Evolutionary conservation across 305 asterid species (phyloP).

Genomic region (Fraxinus dipetala): DNA sequence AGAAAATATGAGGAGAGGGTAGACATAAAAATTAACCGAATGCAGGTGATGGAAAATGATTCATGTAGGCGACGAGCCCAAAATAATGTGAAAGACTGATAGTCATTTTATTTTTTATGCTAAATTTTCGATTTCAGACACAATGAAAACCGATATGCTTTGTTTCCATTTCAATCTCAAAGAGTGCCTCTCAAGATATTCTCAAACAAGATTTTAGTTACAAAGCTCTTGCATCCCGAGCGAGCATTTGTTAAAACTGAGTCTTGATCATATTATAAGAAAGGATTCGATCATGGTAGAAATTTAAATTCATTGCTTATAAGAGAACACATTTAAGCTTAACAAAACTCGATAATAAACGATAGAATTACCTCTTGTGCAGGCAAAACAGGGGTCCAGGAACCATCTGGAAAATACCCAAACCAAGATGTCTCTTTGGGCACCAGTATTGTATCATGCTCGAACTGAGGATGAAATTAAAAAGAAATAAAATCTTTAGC

Average conservation of each 20-base stretch:
- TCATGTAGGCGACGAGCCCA: neutral
- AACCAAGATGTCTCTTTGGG: slow-evolving; percentile 87
- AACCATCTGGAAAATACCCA: slow-evolving; percentile 83
- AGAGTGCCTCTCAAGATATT: neutral
- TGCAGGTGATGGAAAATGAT: neutral
- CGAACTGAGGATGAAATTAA: slow-evolving; percentile 45
- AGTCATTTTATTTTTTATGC: neutral
- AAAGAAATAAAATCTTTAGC: slow-evolving; percentile 7
- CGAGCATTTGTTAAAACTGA: neutral
- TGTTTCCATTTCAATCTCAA: neutral
- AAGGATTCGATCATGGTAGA: neutral
- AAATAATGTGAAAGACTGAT: neutral
- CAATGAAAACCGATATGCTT: neutral
- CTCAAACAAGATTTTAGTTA: neutral
- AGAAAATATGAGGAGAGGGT: neutral
- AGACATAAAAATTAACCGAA: neutral
- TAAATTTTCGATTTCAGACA: neutral
- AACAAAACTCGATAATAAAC: neutral
- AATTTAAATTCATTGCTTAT: neutral
- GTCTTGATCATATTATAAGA: neutral
- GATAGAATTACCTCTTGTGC: slow-evolving; percentile 60
- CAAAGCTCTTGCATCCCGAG: neutral
- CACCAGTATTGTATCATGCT: slow-evolving; percentile 57
- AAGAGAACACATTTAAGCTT: neutral
- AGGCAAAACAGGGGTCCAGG: slow-evolving; percentile 58